Evolutionary conservation across 306 rosid species (phyloP).

Genomic region (Cucurbita argyrosperma): DNA sequence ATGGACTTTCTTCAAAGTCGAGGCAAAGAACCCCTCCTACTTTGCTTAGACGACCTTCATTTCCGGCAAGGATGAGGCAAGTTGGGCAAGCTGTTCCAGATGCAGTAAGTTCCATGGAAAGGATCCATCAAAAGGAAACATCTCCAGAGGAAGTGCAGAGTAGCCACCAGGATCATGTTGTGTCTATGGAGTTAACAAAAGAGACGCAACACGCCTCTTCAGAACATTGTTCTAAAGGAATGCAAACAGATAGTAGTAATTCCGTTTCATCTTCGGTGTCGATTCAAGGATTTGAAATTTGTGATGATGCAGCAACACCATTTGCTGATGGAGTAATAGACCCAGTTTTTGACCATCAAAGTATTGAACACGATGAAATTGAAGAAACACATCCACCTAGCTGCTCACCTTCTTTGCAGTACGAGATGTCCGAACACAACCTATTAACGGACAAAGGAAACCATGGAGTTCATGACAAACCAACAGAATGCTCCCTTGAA

Average conservation of each 20-base stretch:
- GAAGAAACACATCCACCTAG: conserved; percentile 23
- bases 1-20: conserved; percentile 52
- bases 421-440: conserved; percentile 21
- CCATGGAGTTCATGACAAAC: conserved; percentile 13
- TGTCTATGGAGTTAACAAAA: conserved; percentile 23
- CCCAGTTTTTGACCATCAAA: conserved; percentile 27
- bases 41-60: conserved; percentile 42
- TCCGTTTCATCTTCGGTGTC: conserved; percentile 76
- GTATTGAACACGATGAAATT: conserved; percentile 17
- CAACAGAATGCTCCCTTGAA: conserved; percentile 15
- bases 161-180: conserved; percentile 22
- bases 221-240: conserved; percentile 48
- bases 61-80: conserved; percentile 46
- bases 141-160: conserved; percentile 32
- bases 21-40: conserved; percentile 80
- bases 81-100: conserved; percentile 44
- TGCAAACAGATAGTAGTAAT: conserved; percentile 59
- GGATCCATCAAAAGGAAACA: conserved; percentile 30
- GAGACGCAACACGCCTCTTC: conserved; percentile 32
- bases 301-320: conserved; percentile 53
- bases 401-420: conserved; percentile 20
- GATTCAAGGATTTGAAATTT: conserved; percentile 63
- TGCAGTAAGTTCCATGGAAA: conserved; percentile 21
- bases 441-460: conserved; percentile 11
- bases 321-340: conserved; percentile 38